phyloP scores from a whole-genome alignment of 495 filamentous ascomycete species.

The Neurospora sp. region DNA sequence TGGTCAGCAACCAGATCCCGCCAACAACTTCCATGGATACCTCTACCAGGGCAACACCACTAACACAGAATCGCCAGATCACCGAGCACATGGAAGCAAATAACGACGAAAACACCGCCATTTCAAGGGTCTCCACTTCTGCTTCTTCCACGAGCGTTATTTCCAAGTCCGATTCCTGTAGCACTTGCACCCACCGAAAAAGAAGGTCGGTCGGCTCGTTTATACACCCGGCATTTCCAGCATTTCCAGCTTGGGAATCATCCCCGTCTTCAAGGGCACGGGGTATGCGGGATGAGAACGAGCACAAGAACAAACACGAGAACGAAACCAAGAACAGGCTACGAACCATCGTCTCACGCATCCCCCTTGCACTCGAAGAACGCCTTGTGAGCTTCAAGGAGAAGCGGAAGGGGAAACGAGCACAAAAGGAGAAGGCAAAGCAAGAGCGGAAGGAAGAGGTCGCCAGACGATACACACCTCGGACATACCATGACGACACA shows the following conservation, averaged over 20 bases:
- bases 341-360: not conserved
- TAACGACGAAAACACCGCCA: not conserved
- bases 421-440: not conserved
- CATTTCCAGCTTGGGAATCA: not conserved
- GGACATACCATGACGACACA: no score
- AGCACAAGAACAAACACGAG: not conserved
- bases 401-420: not conserved
- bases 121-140: not conserved
- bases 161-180: not conserved
- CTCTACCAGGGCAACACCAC: not conserved
- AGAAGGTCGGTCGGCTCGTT: not conserved
- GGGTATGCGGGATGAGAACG: not conserved
- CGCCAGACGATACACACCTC: no score
- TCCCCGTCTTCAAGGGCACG: not conserved
- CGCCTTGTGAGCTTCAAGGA: not conserved
- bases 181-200: not conserved
- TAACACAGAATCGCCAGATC: conserved; percentile 9
- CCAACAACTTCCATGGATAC: not conserved
- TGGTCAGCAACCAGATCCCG: conserved; percentile 5
- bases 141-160: not conserved
- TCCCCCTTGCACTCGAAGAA: not conserved
- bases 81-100: not conserved
- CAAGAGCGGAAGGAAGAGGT: not conserved
- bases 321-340: not conserved
- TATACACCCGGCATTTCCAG: not conserved